These are phyloP conservation scores for Dothideomycetes sp. DNA, from an alignment of 2,329 filamentous ascomycete genomes.

Conservation along the genomic window DNA sequence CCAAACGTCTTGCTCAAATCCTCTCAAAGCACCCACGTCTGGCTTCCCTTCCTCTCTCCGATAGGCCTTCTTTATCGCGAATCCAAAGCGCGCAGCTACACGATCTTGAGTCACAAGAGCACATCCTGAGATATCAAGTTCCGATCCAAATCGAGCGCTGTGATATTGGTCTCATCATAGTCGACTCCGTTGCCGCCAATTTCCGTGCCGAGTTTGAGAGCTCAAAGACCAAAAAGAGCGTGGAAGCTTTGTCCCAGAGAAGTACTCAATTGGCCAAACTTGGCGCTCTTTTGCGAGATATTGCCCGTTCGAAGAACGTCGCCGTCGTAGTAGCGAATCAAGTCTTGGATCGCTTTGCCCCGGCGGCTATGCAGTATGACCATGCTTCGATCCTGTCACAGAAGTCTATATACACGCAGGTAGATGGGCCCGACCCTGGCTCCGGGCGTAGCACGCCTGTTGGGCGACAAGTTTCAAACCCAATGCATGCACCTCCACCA, in stretches of 20 bases:
- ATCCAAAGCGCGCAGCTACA: slow-evolving; percentile 75
- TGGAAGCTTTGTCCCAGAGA: slow-evolving; percentile 53
- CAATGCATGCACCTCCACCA: not conserved
- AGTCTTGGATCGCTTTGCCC: slow-evolving; percentile 74
- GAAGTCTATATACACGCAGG: not conserved
- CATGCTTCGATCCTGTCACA: slow-evolving; percentile 2
- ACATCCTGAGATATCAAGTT: slow-evolving; percentile 86
- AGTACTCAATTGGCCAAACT: slow-evolving; percentile 66
- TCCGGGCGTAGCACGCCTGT: not conserved
- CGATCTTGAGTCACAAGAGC: slow-evolving; percentile 88
- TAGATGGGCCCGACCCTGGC: not conserved
- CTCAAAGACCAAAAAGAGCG: slow-evolving; percentile 21
- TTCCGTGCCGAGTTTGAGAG: slow-evolving; percentile 80
- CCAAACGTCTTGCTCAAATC: slow-evolving; percentile 69
- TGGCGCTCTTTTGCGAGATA: slow-evolving; percentile 60
- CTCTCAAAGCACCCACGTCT: slow-evolving; percentile 56
- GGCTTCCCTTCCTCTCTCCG: slow-evolving; percentile 25
- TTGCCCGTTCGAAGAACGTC: slow-evolving; percentile 64
- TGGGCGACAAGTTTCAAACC: not conserved
- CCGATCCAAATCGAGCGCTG: slow-evolving; percentile 71
- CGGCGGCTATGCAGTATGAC: slow-evolving; percentile 6
- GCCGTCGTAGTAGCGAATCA: slow-evolving; percentile 92
- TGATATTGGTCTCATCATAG: slow-evolving; percentile 67
- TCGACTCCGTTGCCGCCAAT: slow-evolving; percentile 92
- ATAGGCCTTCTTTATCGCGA: slow-evolving; percentile 56